Percentiles rank a stretch among this genome's conserved stretches.
Conservation (phyloP, 176 grass and related monocot species). For the Musa beccarii region DNA sequence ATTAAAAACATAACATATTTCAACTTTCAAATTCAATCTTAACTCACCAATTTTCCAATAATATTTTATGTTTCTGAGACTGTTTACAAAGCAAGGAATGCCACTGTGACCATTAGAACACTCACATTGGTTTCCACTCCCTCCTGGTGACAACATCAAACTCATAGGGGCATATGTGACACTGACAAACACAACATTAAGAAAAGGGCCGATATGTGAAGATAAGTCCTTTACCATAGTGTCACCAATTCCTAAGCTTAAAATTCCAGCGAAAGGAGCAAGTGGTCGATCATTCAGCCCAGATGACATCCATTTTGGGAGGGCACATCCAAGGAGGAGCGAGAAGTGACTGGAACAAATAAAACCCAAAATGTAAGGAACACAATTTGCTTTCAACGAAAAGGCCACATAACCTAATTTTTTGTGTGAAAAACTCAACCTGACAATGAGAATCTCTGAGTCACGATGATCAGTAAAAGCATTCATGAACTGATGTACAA, state of each 20-base stretch:
- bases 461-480: slow-evolving; percentile 98
- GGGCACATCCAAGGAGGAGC: slow-evolving; percentile 81
- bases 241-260: slow-evolving; percentile 98
- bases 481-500: slow-evolving; percentile 93
- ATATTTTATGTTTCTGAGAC: not conserved
- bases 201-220: not conserved
- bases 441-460: slow-evolving; percentile 93
- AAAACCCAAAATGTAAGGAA: slow-evolving; percentile 8
- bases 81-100: not conserved
- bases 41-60: not conserved
- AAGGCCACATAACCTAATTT: slow-evolving; percentile 13
- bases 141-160: not conserved
- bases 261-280: slow-evolving; percentile 88
- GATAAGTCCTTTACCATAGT: slow-evolving; percentile 54
- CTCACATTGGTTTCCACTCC: too few relatives aligned
- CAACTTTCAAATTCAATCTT: not conserved
- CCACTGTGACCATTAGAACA: not conserved
- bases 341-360: slow-evolving; percentile 66
- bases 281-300: slow-evolving; percentile 80
- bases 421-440: slow-evolving; percentile 25
- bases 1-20: not conserved
- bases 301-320: slow-evolving; percentile 96
- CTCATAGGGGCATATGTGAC: not conserved
- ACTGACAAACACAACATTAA: not conserved
- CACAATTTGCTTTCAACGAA: slow-evolving; percentile 4